Percentiles rank a stretch among this genome's conserved stretches.
Evolutionary conservation across 129 eudicot genomes (phyloP).

Genomic region (Chrysanthemum makinoi): DNA sequence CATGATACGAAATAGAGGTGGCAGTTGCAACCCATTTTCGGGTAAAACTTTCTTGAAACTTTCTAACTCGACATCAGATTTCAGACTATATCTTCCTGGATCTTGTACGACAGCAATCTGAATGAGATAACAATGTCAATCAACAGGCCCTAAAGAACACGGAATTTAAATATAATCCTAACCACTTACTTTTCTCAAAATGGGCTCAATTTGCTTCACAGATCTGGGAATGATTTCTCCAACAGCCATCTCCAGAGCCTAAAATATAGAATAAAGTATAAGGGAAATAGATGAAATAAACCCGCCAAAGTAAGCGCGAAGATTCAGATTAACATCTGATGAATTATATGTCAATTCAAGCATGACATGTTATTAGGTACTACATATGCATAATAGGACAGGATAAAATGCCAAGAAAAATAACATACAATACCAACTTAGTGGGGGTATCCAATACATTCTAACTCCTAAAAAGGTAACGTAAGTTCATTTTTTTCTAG

Average conservation of each 20-base stretch:
- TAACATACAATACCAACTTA: too few species aligned
- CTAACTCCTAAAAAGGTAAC: too few species aligned
- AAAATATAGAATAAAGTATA: conserved; percentile 18
- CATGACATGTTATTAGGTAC: background rate
- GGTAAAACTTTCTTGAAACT: conserved; percentile 45
- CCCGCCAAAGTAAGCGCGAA: conserved; percentile 13
- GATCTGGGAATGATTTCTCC: conserved; percentile 70
- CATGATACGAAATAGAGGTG: too few species aligned
- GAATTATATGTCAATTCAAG: conserved; percentile 11
- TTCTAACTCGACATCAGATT: conserved; percentile 61
- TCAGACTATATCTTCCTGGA: conserved; percentile 83
- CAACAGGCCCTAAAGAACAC: conserved; percentile 15
- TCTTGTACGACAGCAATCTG: conserved; percentile 81
- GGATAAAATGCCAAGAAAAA: background rate
- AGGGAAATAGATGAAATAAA: conserved; percentile 20
- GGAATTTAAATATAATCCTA: background rate
- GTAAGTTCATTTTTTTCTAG: too few species aligned
- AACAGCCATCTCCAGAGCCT: conserved; percentile 87
- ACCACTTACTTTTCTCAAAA: conserved; percentile 67
- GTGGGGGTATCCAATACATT: too few species aligned
- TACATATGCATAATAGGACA: conserved; percentile 4
- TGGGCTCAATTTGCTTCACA: conserved; percentile 69
- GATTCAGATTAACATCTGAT: background rate
- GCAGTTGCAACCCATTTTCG: too few species aligned
- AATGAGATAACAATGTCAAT: conserved; percentile 25